Percentiles rank a stretch among this genome's conserved stretches.
Conservation (phyloP, 495 filamentous ascomycete species). For the Staphylotrichum longicolle region DNA sequence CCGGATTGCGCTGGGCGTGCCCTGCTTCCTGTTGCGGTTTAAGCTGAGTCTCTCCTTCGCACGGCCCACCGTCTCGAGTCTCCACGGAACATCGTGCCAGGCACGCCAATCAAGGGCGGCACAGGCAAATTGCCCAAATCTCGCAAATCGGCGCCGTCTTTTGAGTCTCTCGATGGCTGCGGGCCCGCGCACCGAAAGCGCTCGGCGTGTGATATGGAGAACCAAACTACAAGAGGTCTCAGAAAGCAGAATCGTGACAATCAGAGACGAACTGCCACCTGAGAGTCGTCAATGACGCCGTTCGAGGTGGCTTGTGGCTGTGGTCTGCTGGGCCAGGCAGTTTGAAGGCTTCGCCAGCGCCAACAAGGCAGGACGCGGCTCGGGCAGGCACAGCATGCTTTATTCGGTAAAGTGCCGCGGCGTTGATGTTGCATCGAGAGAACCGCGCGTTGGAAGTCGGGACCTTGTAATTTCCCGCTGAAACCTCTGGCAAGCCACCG, state of each 20-base stretch:
- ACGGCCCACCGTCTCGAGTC: slow-evolving; percentile 4
- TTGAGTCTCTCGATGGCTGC: neutral
- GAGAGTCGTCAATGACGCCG: too few species aligned
- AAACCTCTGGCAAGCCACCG: neutral
- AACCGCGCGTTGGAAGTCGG: neutral
- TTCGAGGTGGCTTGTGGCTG: neutral
- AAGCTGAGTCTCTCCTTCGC: slow-evolving; percentile 9
- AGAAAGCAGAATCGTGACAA: too few species aligned
- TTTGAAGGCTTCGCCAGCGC: neutral
- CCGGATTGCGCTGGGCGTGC: slow-evolving; percentile 12
- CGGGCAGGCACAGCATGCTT: slow-evolving; percentile 15
- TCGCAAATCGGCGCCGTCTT: slow-evolving; percentile 21
- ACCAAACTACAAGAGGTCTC: too few species aligned
- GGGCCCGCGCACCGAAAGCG: neutral
- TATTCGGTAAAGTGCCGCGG: slow-evolving; percentile 11
- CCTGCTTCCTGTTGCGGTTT: slow-evolving; percentile 8
- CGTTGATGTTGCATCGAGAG: neutral
- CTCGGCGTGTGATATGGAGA: neutral
- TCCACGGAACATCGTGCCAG: slow-evolving; percentile 17
- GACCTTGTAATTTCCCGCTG: slow-evolving; percentile 14
- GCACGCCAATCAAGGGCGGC: slow-evolving; percentile 23
- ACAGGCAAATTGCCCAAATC: slow-evolving; percentile 29
- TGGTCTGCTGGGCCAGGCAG: neutral
- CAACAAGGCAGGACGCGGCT: slow-evolving; percentile 2
- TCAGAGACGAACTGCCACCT: too few species aligned